phyloP scores from a whole-genome alignment of 1,284 basidiomycete species.

The Polyporus tsugae region DNA sequence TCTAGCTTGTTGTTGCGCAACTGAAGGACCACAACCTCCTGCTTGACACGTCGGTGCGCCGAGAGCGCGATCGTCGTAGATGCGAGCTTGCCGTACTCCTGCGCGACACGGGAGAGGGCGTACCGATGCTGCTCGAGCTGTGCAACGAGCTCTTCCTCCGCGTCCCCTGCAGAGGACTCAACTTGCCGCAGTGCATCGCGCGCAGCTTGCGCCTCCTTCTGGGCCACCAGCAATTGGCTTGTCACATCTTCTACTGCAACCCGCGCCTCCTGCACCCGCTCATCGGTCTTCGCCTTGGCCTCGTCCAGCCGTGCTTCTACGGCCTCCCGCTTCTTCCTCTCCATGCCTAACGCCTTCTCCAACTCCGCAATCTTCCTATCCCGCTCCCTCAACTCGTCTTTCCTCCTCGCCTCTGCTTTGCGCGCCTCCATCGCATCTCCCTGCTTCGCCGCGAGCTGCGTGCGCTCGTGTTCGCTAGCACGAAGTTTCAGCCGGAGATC shows the following conservation, averaged over 20 bases:
- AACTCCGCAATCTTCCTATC: conserved; percentile 65
- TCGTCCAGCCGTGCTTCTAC: conserved; percentile 56
- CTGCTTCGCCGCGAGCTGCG: conserved; percentile 59
- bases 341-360: conserved; percentile 57
- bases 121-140: conserved; percentile 58
- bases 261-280: conserved; percentile 49
- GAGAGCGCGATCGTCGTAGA: conserved; percentile 54
- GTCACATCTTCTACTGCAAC: conserved; percentile 46
- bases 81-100: conserved; percentile 67
- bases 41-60: conserved; percentile 52
- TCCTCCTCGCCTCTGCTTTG: conserved; percentile 59
- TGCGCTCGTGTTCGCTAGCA: conserved; percentile 65
- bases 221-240: conserved; percentile 45
- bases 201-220: conserved; percentile 45
- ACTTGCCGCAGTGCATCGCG: conserved; percentile 38
- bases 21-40: conserved; percentile 50
- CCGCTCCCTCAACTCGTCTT: conserved; percentile 60
- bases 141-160: conserved; percentile 53
- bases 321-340: conserved; percentile 59
- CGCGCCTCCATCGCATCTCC: conserved; percentile 60
- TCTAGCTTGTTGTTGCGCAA: conserved; percentile 61
- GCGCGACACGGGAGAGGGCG: conserved; percentile 55
- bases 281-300: conserved; percentile 51
- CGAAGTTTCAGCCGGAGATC: conserved; percentile 67
- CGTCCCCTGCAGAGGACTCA: conserved; percentile 39